Conservation (phyloP, 1,139 yeast genomes). For the Diutina catenulata region DNA sequence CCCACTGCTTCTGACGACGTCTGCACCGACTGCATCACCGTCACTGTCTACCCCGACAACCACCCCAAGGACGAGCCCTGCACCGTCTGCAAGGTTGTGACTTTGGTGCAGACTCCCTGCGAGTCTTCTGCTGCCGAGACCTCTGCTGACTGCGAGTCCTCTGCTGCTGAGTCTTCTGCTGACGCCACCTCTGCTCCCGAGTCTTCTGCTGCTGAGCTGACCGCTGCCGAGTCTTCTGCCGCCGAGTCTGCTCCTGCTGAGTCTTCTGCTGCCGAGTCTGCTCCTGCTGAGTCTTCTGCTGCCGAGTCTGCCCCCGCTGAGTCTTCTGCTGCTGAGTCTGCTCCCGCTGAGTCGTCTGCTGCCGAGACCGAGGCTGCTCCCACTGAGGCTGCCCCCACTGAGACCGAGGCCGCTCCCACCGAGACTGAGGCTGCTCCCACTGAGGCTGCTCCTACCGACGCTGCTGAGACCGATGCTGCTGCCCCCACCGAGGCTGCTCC, state of each 20-base stretch:
- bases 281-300: background rate
- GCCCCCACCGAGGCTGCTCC: background rate
- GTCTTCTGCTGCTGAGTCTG: background rate
- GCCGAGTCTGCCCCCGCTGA: background rate
- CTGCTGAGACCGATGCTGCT: background rate
- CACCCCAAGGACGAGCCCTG: background rate
- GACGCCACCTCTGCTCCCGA: background rate
- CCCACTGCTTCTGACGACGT: background rate
- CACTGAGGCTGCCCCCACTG: background rate
- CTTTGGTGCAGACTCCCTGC: background rate
- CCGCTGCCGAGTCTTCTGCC: background rate
- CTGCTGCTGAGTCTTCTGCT: background rate
- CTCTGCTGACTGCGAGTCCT: background rate
- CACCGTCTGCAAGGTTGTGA: slow-evolving; percentile 3
- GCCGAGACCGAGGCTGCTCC: background rate
- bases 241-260: background rate
- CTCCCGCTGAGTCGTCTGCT: background rate
- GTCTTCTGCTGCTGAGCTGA: background rate
- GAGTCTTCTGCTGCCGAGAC: background rate
- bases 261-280: background rate
- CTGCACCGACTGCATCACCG: background rate
- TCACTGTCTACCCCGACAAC: slow-evolving; percentile 3
- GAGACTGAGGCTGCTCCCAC: background rate
- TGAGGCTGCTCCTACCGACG: background rate
- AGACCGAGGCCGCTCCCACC: background rate